Conservation (phyloP, 768 basidiomycete genomes). For the Pleurotus tuoliensis region DNA sequence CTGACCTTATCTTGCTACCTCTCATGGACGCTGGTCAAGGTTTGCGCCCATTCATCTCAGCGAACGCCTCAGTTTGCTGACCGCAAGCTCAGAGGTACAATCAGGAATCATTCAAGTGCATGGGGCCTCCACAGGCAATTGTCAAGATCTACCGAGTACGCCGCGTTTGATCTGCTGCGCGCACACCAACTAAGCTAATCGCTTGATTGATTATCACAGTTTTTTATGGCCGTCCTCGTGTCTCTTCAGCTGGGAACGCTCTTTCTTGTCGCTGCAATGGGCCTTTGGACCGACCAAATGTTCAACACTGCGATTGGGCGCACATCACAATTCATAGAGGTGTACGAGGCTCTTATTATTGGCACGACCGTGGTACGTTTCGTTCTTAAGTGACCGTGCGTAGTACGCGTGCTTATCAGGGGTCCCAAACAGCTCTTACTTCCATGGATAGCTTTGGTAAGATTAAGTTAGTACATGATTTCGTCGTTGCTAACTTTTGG, state of each 20-base stretch:
- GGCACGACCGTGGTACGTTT: conserved; percentile 38
- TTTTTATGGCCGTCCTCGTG: conserved; percentile 51
- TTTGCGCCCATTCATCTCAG: conserved; percentile 13
- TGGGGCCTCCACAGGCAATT: conserved; percentile 49
- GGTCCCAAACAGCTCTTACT: conserved; percentile 32
- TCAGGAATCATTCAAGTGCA: conserved; percentile 43
- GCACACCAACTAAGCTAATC: background rate
- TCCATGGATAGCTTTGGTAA: conserved; percentile 52
- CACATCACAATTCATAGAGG: conserved; percentile 34
- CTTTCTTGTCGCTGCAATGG: conserved; percentile 43
- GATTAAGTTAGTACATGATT: background rate
- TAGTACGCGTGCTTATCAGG: background rate
- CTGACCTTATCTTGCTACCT: conserved; percentile 38
- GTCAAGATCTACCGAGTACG: conserved; percentile 46
- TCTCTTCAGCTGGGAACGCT: conserved; percentile 53
- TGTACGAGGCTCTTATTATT: conserved; percentile 45
- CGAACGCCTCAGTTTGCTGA: conserved; percentile 3
- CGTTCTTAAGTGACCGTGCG: background rate
- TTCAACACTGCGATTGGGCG: conserved; percentile 38
- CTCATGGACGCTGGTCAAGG: conserved; percentile 43
- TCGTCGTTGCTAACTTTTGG: background rate
- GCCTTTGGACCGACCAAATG: conserved; percentile 56
- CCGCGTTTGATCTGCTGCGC: background rate
- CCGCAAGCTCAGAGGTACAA: conserved; percentile 34
- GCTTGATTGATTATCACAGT: conserved; percentile 23